A percentile compares a stretch with the other conserved stretches of the same genome.
These are phyloP conservation scores for Alternaria gaisen DNA, from an alignment of 2,329 filamentous ascomycete genomes.

Conservation along the genomic window DNA sequence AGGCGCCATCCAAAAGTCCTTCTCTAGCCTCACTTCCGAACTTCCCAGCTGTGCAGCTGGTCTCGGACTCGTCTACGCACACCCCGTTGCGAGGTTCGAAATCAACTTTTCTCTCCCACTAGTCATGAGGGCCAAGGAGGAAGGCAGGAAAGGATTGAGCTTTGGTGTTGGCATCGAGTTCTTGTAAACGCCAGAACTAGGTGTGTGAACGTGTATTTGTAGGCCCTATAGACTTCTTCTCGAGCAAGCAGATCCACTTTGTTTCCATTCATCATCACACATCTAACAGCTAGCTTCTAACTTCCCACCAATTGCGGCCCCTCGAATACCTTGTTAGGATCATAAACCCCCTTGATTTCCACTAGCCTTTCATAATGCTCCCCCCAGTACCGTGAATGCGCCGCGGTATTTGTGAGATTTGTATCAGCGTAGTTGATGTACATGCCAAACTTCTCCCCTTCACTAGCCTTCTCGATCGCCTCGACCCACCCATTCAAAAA, in stretches of 20 bases:
- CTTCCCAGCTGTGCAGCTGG: slow-evolving; percentile 87
- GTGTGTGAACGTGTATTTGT: slow-evolving; percentile 16
- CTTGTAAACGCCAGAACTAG: slow-evolving; percentile 65
- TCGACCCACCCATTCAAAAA: slow-evolving; percentile 54
- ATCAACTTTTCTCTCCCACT: slow-evolving; percentile 93
- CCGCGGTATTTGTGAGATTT: slow-evolving; percentile 53
- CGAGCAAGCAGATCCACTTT: slow-evolving; percentile 13
- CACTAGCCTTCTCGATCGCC: slow-evolving; percentile 35
- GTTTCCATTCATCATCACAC: not conserved
- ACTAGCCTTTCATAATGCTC: not conserved
- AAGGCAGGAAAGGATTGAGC: slow-evolving; percentile 88
- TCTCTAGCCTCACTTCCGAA: slow-evolving; percentile 76
- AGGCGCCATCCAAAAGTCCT: slow-evolving; percentile 66
- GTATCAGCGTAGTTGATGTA: slow-evolving; percentile 64
- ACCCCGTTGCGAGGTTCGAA: slow-evolving; percentile 92
- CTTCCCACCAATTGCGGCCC: not conserved
- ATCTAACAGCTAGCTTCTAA: not conserved
- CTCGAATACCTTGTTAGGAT: not conserved
- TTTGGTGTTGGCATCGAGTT: slow-evolving; percentile 98
- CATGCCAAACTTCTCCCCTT: slow-evolving; percentile 51
- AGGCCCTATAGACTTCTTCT: slow-evolving; percentile 7
- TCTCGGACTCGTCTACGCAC: slow-evolving; percentile 90
- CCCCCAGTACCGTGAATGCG: slow-evolving; percentile 36
- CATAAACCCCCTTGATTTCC: not conserved
- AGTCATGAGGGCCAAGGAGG: slow-evolving; percentile 81